Percentiles rank a stretch among this genome's conserved stretches.
These are phyloP conservation scores for Davidsoniella virescens DNA, from an alignment of 2,329 filamentous ascomycete genomes.

Conservation along the genomic window DNA sequence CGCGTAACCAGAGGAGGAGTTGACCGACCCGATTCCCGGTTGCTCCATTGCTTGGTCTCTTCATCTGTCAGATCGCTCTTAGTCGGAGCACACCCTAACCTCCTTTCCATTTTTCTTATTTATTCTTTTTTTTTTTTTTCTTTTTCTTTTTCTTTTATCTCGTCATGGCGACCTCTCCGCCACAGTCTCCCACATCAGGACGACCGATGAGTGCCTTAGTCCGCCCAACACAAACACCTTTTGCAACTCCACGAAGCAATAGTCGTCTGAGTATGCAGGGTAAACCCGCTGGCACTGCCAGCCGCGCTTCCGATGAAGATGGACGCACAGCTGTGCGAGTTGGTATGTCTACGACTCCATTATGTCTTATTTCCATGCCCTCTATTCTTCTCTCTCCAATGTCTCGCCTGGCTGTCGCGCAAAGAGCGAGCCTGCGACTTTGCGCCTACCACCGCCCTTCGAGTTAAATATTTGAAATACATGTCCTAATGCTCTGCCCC, in stretches of 20 bases:
- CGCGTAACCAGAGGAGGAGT: too few species aligned
- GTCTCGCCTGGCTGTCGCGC: background rate
- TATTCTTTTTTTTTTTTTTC: constrained; percentile 6
- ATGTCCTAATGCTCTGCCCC: background rate
- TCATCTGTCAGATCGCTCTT: too few species aligned
- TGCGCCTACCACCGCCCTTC: background rate
- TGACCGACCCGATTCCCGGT: too few species aligned
- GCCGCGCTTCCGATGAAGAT: constrained; percentile 79
- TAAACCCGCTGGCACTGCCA: constrained; percentile 54
- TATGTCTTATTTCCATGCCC: background rate
- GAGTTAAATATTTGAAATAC: background rate
- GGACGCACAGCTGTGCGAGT: constrained; percentile 87
- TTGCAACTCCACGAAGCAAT: constrained; percentile 46
- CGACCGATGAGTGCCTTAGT: constrained; percentile 72
- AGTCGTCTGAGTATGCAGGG: constrained; percentile 76
- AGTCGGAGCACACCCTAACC: too few species aligned
- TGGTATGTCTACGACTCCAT: constrained; percentile 44
- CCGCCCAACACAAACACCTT: constrained; percentile 29
- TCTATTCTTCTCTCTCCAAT: background rate
- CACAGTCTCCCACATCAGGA: constrained; percentile 47
- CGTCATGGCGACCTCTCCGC: constrained; percentile 52
- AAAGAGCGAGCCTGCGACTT: background rate
- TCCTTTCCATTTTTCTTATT: background rate
- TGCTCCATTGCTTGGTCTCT: too few species aligned
- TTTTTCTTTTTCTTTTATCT: constrained; percentile 3